A percentile compares a stretch with the other conserved stretches of the same genome.
These are phyloP conservation scores for Cordyceps tenuipes DNA, from an alignment of 2,329 filamentous ascomycete species.

Conservation along the genomic window DNA sequence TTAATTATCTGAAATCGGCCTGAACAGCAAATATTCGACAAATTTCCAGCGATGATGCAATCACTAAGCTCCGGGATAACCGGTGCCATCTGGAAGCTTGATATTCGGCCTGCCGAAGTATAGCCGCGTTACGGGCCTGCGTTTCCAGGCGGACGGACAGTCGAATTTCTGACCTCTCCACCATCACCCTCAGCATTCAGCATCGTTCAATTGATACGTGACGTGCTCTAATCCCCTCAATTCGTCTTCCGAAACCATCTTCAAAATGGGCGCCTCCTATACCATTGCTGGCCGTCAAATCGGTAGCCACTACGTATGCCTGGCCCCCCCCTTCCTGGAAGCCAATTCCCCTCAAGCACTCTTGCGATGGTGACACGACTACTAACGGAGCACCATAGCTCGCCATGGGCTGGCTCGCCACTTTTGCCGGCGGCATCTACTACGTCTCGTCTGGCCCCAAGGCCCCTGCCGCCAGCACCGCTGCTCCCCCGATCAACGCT, in stretches of 20 bases:
- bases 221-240: conserved; percentile 21
- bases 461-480: conserved; percentile 30
- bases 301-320: conserved; percentile 51
- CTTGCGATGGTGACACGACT: conserved; percentile 14
- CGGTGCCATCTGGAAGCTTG: neutral
- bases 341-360: neutral
- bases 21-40: neutral
- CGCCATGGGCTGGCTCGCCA: conserved; percentile 47
- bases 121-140: conserved; percentile 19
- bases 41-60: neutral
- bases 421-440: conserved; percentile 42
- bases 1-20: neutral
- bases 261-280: conserved; percentile 37
- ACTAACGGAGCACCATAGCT: conserved; percentile 32
- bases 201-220: conserved; percentile 10
- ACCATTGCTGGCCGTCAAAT: conserved; percentile 50
- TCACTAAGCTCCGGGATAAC: neutral
- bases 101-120: conserved; percentile 2
- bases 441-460: conserved; percentile 36
- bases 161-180: conserved; percentile 11
- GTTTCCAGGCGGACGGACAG: conserved; percentile 25
- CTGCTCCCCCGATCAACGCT: conserved; percentile 52
- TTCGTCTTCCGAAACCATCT: conserved; percentile 15
- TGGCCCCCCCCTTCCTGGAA: conserved; percentile 6
- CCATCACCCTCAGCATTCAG: conserved; percentile 8